Percentiles rank a stretch among this genome's conserved stretches.
Evolutionary conservation across 192 early-diverging fungal species (phyloP).

Genomic region (Helicostylum pulchrum): DNA sequence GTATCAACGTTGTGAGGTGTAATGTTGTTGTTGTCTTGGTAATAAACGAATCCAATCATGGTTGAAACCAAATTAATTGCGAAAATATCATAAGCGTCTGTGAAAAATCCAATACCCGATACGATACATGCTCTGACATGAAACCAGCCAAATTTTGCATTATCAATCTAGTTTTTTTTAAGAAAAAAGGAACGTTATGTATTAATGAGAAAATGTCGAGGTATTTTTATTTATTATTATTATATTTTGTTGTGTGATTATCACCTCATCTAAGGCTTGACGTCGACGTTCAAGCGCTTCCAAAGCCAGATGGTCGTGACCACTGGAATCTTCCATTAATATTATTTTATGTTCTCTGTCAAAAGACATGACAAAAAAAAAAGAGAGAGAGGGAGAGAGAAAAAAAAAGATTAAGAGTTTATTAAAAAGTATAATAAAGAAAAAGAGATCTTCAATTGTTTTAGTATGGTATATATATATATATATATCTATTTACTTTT

Average conservation of each 20-base stretch:
- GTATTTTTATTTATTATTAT: background rate
- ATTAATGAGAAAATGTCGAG: background rate
- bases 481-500: too few species aligned
- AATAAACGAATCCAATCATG: constrained; percentile 79
- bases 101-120: constrained; percentile 81
- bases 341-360: too few species aligned
- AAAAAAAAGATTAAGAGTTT: too few species aligned
- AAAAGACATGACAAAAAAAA: too few species aligned
- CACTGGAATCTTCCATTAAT: too few species aligned
- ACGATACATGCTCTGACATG: constrained; percentile 72
- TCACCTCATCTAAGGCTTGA: constrained; percentile 28
- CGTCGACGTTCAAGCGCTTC: constrained; percentile 20
- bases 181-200: background rate
- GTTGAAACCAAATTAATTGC: constrained; percentile 85
- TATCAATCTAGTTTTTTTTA: constrained; percentile 54
- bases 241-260: background rate
- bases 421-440: too few species aligned
- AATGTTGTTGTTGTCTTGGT: constrained; percentile 30
- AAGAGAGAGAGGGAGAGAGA: too few species aligned
- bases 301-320: background rate
- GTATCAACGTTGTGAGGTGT: constrained; percentile 72
- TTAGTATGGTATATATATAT: too few species aligned
- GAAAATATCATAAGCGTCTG: constrained; percentile 94
- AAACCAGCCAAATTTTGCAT: constrained; percentile 77
- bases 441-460: too few species aligned